phyloP scores from a whole-genome alignment of 805 yeast species.

The Yarrowia divulgata region DNA sequence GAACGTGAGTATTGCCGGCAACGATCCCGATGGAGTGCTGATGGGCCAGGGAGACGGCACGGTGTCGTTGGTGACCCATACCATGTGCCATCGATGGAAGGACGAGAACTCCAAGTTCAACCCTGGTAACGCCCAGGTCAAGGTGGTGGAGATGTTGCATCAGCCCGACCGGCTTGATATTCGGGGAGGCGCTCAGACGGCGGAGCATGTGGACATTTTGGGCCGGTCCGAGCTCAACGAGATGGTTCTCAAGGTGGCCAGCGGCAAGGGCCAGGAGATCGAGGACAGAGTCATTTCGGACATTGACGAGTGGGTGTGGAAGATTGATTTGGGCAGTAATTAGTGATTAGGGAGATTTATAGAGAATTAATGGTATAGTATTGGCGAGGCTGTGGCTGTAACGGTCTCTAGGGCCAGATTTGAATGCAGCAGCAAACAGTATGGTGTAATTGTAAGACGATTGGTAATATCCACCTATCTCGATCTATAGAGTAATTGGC shows the following conservation, averaged over 20 bases:
- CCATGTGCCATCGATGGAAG: conserved; percentile 93
- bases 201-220: conserved; percentile 95
- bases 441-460: too few species aligned
- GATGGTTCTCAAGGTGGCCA: conserved; percentile 77
- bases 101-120: conserved; percentile 67
- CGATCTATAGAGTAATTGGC: too few species aligned
- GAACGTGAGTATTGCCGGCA: conserved; percentile 75
- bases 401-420: too few species aligned
- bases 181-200: conserved; percentile 96
- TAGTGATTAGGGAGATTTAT: background rate
- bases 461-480: too few species aligned
- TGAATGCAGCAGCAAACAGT: too few species aligned
- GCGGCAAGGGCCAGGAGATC: conserved; percentile 77
- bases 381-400: too few species aligned
- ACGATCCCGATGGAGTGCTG: conserved; percentile 69
- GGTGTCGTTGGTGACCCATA: conserved; percentile 81
- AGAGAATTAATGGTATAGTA: background rate
- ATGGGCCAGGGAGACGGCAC: conserved; percentile 98
- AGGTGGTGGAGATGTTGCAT: conserved; percentile 87
- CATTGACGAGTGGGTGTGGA: conserved; percentile 66
- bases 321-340: conserved; percentile 56
- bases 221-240: conserved; percentile 95
- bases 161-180: conserved; percentile 94
- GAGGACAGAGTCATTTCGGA: conserved; percentile 65
- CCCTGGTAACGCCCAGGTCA: conserved; percentile 78